phyloP scores from a whole-genome alignment of 1,139 yeast genomes.

The Saccharomyces hybrid region DNA sequence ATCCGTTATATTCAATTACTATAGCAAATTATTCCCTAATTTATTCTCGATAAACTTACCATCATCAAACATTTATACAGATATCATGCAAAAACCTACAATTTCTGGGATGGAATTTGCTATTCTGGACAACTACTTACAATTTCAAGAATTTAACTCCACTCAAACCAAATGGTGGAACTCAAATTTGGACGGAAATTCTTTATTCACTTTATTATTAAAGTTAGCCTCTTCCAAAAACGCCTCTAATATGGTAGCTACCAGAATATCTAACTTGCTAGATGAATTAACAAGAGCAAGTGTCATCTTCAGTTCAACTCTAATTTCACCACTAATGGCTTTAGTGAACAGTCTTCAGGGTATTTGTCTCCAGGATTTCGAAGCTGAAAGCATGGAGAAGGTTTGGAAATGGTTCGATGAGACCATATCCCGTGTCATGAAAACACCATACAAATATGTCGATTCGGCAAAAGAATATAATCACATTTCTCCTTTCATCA shows the following conservation, averaged over 20 bases:
- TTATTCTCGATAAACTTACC: conserved; percentile 27
- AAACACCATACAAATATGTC: conserved; percentile 75
- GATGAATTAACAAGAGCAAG: conserved; percentile 38
- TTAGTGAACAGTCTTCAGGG: conserved; percentile 37
- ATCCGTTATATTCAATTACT: conserved; percentile 30
- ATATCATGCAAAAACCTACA: conserved; percentile 28
- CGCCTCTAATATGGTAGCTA: conserved; percentile 25
- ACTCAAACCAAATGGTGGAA: conserved; percentile 60
- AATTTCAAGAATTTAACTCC: conserved; percentile 34
- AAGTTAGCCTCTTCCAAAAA: conserved; percentile 38
- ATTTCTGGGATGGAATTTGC: conserved; percentile 46
- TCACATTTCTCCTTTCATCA: conserved; percentile 54
- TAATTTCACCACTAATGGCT: conserved; percentile 40
- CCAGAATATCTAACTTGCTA: conserved; percentile 36
- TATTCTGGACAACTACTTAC: conserved; percentile 41
- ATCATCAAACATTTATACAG: conserved; percentile 31
- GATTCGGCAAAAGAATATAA: conserved; percentile 47
- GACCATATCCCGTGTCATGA: conserved; percentile 56
- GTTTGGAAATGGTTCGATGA: conserved; percentile 67
- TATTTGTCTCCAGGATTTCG: conserved; percentile 9
- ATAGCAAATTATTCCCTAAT: conserved; percentile 31
- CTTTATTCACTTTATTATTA: conserved; percentile 54
- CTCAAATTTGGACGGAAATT: conserved; percentile 35
- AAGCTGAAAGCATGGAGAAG: conserved; percentile 17
- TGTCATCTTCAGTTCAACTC: conserved; percentile 41